A percentile compares a stretch with the other conserved stretches of the same genome.
These are phyloP conservation scores for Narthecium ossifragum DNA, from an alignment of 106 monocot species.

Conservation along the genomic window DNA sequence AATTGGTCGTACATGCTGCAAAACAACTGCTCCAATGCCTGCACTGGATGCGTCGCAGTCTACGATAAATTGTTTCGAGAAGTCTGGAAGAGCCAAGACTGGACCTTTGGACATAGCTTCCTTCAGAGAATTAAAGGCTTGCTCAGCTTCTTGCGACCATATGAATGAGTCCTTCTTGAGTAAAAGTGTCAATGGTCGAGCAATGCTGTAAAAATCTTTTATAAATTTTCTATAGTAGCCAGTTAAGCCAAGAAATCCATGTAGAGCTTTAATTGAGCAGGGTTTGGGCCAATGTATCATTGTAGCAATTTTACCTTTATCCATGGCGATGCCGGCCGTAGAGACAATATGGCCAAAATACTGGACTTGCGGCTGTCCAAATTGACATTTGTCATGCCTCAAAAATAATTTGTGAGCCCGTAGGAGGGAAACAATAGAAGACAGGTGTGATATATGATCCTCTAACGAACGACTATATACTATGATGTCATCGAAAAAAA, in stretches of 20 bases:
- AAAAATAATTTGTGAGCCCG: not conserved
- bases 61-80: not conserved
- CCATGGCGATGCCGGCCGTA: not conserved
- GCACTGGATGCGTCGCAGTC: not conserved
- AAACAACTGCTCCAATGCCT: not conserved
- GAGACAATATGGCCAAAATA: not conserved
- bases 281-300: not conserved
- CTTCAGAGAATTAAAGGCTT: not conserved
- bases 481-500: not conserved
- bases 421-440: not conserved
- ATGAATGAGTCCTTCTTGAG: not conserved
- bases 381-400: not conserved
- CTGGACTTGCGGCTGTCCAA: not conserved
- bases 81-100: conserved; percentile 2
- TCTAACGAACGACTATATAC: not conserved
- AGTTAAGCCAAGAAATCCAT: not conserved
- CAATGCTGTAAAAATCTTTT: not conserved
- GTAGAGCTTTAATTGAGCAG: not conserved
- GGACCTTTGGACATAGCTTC: not conserved
- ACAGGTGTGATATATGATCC: not conserved
- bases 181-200: not conserved
- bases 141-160: not conserved
- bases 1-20: not conserved
- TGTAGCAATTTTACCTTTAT: not conserved
- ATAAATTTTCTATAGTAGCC: not conserved